Percentiles rank a stretch among this genome's conserved stretches.
Conservation (phyloP, 345 rosid genomes). For the Eucalyptus grandis region DNA sequence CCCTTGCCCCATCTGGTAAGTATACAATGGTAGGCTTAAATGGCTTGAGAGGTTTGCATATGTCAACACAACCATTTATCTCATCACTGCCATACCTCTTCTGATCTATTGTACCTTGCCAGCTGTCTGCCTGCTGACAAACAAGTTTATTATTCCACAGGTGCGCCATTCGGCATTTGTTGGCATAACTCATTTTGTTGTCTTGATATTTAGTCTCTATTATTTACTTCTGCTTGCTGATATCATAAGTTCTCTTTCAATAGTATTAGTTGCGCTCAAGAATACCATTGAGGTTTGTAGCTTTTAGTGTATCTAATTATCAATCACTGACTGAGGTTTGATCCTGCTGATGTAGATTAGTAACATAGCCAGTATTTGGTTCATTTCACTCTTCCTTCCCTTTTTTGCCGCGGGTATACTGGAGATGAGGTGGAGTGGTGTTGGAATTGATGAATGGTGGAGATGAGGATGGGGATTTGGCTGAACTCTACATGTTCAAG, state of each 20-base stretch:
- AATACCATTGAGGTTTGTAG: background rate
- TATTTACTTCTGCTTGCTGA: background rate
- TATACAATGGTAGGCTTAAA: constrained; percentile 68
- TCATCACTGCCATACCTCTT: constrained; percentile 21
- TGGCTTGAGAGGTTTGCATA: constrained; percentile 87
- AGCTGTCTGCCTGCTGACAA: constrained; percentile 83
- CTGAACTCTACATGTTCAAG: constrained; percentile 78
- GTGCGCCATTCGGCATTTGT: constrained; percentile 1
- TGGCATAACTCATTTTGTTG: background rate
- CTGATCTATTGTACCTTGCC: constrained; percentile 56
- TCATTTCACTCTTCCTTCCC: constrained; percentile 81
- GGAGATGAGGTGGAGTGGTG: constrained; percentile 97
- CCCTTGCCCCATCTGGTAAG: constrained; percentile 94
- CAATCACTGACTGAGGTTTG: background rate
- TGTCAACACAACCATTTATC: constrained; percentile 79
- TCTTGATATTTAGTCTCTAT: background rate
- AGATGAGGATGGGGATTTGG: constrained; percentile 73
- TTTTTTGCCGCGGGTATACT: constrained; percentile 77
- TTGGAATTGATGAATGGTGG: constrained; percentile 94
- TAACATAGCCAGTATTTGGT: constrained; percentile 82
- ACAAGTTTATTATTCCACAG: constrained; percentile 95
- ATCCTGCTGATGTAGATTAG: constrained; percentile 52
- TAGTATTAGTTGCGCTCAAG: background rate
- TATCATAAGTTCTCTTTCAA: background rate
- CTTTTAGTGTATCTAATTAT: background rate